These are phyloP conservation scores for Trypethelium eluteriae DNA, from an alignment of 495 filamentous ascomycete species.

Conservation along the genomic window DNA sequence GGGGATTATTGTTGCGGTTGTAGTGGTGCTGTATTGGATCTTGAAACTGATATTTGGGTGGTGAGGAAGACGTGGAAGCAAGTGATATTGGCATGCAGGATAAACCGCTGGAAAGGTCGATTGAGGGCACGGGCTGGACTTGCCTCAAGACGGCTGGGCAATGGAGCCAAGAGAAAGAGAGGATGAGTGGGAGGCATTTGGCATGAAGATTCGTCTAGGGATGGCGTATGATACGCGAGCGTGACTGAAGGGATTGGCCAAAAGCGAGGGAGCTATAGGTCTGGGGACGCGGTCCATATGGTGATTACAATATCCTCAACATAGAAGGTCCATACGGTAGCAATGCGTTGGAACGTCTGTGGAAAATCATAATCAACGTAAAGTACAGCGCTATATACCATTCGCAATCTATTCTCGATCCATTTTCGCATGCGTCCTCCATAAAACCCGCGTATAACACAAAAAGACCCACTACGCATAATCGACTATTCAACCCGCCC, in stretches of 20 bases:
- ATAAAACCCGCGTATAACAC: too few relatives aligned
- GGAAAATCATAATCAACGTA: not conserved
- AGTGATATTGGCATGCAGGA: slow-evolving; percentile 1
- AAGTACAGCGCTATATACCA: not conserved
- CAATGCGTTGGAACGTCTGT: too few relatives aligned
- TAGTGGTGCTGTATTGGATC: slow-evolving; percentile 65
- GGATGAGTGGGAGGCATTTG: not conserved
- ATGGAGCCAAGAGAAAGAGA: too few relatives aligned
- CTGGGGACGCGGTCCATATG: too few relatives aligned
- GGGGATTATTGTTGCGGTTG: slow-evolving; percentile 67
- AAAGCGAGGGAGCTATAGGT: too few relatives aligned
- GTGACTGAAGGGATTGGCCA: too few relatives aligned
- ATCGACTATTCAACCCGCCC: too few relatives aligned
- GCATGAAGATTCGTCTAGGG: not conserved
- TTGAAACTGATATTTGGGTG: slow-evolving; percentile 26
- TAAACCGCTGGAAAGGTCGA: not conserved
- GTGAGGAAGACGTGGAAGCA: not conserved
- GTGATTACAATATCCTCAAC: not conserved
- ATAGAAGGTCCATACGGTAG: not conserved
- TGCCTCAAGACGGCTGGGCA: too few relatives aligned
- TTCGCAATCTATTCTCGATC: too few relatives aligned
- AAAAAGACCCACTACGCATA: too few relatives aligned
- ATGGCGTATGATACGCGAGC: not conserved
- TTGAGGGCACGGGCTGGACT: not conserved
- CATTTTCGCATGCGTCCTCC: too few relatives aligned